Percentiles rank a stretch among this genome's conserved stretches.
Evolutionary conservation across 192 early-diverging fungal species (phyloP).

Genomic region (Spinellus fusiger): DNA sequence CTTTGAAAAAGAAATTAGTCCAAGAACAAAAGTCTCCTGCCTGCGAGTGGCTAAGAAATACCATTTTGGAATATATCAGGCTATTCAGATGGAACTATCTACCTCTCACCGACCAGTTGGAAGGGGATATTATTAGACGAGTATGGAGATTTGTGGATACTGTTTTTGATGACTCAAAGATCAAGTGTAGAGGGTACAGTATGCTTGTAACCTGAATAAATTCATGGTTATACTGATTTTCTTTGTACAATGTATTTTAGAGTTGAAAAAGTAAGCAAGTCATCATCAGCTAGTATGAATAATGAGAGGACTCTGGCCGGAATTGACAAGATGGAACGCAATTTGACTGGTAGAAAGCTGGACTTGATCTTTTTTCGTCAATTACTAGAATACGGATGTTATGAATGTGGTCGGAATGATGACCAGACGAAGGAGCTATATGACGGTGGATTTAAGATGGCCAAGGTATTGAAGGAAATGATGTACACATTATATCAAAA

Average conservation of each 20-base stretch:
- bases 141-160: conserved; percentile 8
- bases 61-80: not conserved
- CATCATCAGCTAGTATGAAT: conserved; percentile 5
- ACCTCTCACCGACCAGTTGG: conserved; percentile 2
- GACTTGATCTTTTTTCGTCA: conserved; percentile 5
- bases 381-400: conserved; percentile 9
- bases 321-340: conserved; percentile 5
- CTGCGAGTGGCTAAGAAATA: conserved; percentile 2
- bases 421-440: conserved; percentile 7
- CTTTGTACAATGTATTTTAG: conserved; percentile 5
- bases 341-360: conserved; percentile 2
- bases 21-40: not conserved
- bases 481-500: conserved; percentile 2
- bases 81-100: conserved; percentile 6
- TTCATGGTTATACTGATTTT: conserved; percentile 4
- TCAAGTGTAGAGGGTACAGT: conserved; percentile 8
- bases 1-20: not conserved
- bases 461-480: conserved; percentile 11
- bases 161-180: conserved; percentile 6
- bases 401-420: conserved; percentile 7
- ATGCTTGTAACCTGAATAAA: not conserved
- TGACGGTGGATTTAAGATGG: conserved; percentile 10
- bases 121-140: conserved; percentile 10
- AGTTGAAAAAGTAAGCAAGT: conserved; percentile 10
- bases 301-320: conserved; percentile 3